Percentiles rank a stretch among this genome's conserved stretches.
Conservation (phyloP, 306 rosid genomes). For the Crataegus laevigata region DNA sequence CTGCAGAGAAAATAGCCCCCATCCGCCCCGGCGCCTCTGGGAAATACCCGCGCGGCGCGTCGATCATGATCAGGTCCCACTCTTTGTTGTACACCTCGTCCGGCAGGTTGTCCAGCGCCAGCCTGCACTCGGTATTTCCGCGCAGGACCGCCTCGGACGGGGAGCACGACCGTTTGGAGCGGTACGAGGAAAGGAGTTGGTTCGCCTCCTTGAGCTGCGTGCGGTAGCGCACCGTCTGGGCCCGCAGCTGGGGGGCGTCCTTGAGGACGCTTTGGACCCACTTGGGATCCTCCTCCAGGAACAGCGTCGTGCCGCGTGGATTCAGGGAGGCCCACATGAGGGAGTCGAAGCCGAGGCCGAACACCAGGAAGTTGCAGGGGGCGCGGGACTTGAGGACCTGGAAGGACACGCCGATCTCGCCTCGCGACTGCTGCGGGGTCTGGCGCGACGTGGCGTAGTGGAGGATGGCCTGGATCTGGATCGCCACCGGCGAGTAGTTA, state of each 20-base stretch:
- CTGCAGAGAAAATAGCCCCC: conserved; percentile 86
- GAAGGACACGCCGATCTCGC: conserved; percentile 59
- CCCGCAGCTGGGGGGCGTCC: conserved; percentile 51
- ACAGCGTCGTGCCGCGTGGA: conserved; percentile 66
- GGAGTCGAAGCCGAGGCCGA: conserved; percentile 88
- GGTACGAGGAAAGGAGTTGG: conserved; percentile 31
- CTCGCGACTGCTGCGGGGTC: conserved; percentile 63
- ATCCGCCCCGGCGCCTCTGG: conserved; percentile 86
- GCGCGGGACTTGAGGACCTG: conserved; percentile 44
- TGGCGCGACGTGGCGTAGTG: conserved; percentile 80
- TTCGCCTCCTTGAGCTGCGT: conserved; percentile 66
- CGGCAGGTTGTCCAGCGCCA: conserved; percentile 70
- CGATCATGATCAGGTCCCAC: conserved; percentile 92
- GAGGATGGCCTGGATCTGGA: conserved; percentile 54
- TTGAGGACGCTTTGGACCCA: conserved; percentile 76
- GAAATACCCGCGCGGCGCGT: conserved; percentile 77
- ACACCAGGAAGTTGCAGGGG: conserved; percentile 71
- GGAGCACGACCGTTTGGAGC: conserved; percentile 34
- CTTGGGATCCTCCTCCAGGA: conserved; percentile 84
- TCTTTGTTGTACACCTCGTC: conserved; percentile 62
- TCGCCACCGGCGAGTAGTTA: conserved; percentile 15
- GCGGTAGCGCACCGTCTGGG: conserved; percentile 52
- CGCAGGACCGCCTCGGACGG: conserved; percentile 40
- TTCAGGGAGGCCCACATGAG: conserved; percentile 91
- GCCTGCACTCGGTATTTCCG: conserved; percentile 44